phyloP scores from a whole-genome alignment of 2,329 filamentous ascomycete genomes.

The Lachnellula arida region DNA sequence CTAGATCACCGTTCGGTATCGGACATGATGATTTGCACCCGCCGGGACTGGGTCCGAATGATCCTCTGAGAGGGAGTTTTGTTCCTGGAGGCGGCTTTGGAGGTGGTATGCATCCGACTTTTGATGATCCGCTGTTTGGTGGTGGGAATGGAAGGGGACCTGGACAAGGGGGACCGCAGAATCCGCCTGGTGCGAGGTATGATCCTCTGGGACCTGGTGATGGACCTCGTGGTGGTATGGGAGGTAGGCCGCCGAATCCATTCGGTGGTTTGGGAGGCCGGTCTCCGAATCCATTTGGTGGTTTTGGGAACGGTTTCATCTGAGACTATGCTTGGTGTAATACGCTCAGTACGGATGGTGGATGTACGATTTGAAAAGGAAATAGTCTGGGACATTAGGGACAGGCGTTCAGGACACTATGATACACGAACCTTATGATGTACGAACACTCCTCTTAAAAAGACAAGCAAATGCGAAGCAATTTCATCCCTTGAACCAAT shows the following conservation, averaged over 20 bases:
- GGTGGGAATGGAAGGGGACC: constrained; percentile 47
- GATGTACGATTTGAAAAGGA: too few relatives aligned
- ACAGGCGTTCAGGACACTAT: too few relatives aligned
- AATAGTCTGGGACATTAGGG: too few relatives aligned
- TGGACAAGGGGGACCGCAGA: constrained; percentile 54
- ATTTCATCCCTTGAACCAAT: too few relatives aligned
- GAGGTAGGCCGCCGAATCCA: constrained; percentile 47
- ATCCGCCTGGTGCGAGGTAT: constrained; percentile 85
- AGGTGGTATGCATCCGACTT: constrained; percentile 92
- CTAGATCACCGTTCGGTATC: constrained; percentile 59
- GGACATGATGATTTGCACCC: constrained; percentile 88
- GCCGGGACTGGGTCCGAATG: constrained; percentile 76
- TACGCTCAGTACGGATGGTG: too few relatives aligned
- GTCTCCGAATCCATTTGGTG: too few relatives aligned
- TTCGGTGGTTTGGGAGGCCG: too few relatives aligned
- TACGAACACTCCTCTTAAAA: too few relatives aligned
- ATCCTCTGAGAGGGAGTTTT: constrained; percentile 68
- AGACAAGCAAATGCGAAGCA: too few relatives aligned
- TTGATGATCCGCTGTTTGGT: constrained; percentile 82
- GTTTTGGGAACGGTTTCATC: constrained; percentile 56
- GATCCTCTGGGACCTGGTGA: constrained; percentile 77
- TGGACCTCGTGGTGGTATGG: constrained; percentile 43
- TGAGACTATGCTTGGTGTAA: constrained; percentile 21
- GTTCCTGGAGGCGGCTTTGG: constrained; percentile 55
- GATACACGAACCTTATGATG: too few relatives aligned